These are phyloP conservation scores for Alternaria sp. DNA, from an alignment of 2,329 filamentous ascomycete genomes.

Conservation along the genomic window DNA sequence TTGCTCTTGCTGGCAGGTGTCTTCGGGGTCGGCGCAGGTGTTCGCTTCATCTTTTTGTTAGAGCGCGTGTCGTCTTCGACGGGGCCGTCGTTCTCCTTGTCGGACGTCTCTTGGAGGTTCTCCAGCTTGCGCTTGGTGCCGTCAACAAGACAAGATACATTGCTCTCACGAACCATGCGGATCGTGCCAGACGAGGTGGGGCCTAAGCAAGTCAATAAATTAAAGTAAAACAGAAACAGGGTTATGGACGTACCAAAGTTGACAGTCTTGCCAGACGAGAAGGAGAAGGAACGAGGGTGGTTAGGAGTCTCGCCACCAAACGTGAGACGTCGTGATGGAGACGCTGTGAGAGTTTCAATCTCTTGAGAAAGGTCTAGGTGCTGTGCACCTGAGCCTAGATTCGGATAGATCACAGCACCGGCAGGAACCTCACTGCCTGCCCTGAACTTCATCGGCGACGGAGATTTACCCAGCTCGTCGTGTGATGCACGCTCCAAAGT, in stretches of 20 bases:
- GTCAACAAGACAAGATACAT: slow-evolving; percentile 43
- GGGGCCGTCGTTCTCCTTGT: slow-evolving; percentile 56
- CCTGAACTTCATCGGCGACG: slow-evolving; percentile 48
- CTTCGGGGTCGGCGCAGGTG: slow-evolving; percentile 38
- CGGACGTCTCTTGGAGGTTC: slow-evolving; percentile 46
- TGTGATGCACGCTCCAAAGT: slow-evolving; percentile 60
- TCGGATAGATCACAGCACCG: slow-evolving; percentile 46
- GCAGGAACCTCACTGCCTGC: slow-evolving; percentile 47
- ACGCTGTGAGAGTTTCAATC: slow-evolving; percentile 35
- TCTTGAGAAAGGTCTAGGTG: slow-evolving; percentile 51
- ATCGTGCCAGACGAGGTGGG: slow-evolving; percentile 51
- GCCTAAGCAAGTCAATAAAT: slow-evolving; percentile 28
- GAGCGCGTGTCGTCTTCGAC: slow-evolving; percentile 41
- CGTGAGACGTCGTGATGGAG: slow-evolving; percentile 48
- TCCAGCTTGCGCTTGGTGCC: slow-evolving; percentile 58
- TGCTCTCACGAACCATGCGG: slow-evolving; percentile 57
- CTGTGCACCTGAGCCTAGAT: slow-evolving; percentile 39
- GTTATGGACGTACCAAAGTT: slow-evolving; percentile 46
- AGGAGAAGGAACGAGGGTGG: slow-evolving; percentile 58
- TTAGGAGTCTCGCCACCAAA: slow-evolving; percentile 41
- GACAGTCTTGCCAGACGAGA: slow-evolving; percentile 57
- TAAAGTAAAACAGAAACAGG: not conserved
- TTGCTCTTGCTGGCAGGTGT: slow-evolving; percentile 43
- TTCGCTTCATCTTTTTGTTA: slow-evolving; percentile 46
- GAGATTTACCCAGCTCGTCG: slow-evolving; percentile 46